Conservation (phyloP, 176 grass and related monocot genomes). For the Microstegium vimineum region DNA sequence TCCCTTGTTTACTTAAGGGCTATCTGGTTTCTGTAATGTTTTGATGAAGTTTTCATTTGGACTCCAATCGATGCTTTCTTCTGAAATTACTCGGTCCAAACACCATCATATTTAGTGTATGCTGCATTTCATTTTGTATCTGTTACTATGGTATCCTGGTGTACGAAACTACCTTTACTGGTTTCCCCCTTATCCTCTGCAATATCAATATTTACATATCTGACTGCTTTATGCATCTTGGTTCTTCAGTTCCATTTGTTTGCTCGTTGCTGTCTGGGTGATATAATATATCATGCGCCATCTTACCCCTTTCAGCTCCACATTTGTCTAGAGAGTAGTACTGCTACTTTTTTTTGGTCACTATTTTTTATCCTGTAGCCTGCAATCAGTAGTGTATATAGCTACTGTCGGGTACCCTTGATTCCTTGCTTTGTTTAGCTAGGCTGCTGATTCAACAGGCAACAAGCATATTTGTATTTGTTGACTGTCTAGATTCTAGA, state of each 20-base stretch:
- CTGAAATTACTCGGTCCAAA: neutral
- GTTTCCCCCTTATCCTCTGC: neutral
- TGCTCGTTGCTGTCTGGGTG: neutral
- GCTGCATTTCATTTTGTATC: neutral
- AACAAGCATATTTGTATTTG: constrained; percentile 37
- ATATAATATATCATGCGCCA: constrained; percentile 19
- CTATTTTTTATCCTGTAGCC: constrained; percentile 25
- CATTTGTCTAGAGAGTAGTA: constrained; percentile 17
- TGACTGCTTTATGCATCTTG: neutral
- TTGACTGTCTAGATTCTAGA: constrained; percentile 22
- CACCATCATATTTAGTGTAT: neutral
- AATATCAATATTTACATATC: neutral
- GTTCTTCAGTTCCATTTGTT: neutral
- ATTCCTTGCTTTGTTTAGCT: constrained; percentile 24
- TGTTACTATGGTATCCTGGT: neutral
- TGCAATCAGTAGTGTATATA: constrained; percentile 18
- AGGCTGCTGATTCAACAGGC: constrained; percentile 35
- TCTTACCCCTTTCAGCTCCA: constrained; percentile 20
- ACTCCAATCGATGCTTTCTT: neutral
- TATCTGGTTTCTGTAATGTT: neutral
- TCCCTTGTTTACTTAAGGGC: neutral
- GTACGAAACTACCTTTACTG: neutral
- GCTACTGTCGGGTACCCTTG: constrained; percentile 1
- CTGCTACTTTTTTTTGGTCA: constrained; percentile 5
- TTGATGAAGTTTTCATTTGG: neutral